Conservation (phyloP, 805 yeast genomes). For the Priceomyces haplophilus region DNA sequence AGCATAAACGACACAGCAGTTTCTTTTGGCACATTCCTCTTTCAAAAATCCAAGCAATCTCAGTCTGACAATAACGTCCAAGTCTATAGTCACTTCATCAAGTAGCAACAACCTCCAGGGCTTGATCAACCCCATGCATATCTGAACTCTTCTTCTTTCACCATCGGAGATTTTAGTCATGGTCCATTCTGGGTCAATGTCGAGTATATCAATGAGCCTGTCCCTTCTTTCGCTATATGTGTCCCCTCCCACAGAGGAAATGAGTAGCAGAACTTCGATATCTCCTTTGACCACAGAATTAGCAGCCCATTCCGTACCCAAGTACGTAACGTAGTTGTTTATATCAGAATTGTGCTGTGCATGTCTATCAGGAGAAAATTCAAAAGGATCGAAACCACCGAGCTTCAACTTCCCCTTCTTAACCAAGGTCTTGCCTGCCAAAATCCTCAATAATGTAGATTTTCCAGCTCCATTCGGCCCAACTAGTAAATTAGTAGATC, state of each 20-base stretch:
- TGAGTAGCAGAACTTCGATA: constrained; percentile 76
- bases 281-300: constrained; percentile 89
- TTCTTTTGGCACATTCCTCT: constrained; percentile 66
- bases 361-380: constrained; percentile 49
- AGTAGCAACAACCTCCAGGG: constrained; percentile 88
- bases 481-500: constrained; percentile 71
- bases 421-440: constrained; percentile 90
- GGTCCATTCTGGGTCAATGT: constrained; percentile 85
- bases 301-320: constrained; percentile 98
- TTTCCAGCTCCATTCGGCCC: constrained; percentile 99
- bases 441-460: constrained; percentile 75
- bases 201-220: constrained; percentile 68
- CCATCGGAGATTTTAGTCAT: constrained; percentile 94
- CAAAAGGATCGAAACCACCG: constrained; percentile 88
- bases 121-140: constrained; percentile 86
- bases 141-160: constrained; percentile 89
- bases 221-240: constrained; percentile 71
- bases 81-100: constrained; percentile 95
- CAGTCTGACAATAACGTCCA: constrained; percentile 87
- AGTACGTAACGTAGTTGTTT: constrained; percentile 60
- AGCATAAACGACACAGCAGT: constrained; percentile 82
- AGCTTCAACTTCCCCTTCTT: constrained; percentile 64
- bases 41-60: constrained; percentile 67
- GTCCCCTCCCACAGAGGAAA: constrained; percentile 76
- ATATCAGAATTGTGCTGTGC: constrained; percentile 42